These are phyloP conservation scores for Fusarium duplospermum DNA, from an alignment of 2,329 filamentous ascomycete genomes.

Conservation along the genomic window DNA sequence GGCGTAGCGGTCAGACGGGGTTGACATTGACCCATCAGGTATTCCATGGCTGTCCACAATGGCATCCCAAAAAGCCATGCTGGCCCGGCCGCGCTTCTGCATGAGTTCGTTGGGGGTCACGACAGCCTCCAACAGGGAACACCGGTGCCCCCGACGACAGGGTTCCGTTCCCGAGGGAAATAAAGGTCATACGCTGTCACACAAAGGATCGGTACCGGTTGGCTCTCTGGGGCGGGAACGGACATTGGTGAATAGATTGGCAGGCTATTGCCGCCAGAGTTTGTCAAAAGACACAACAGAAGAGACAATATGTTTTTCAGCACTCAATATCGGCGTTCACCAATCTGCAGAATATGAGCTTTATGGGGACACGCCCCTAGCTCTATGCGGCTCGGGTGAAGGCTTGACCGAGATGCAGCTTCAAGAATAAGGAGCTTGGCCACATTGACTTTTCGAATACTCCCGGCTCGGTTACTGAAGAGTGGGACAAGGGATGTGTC, in stretches of 20 bases:
- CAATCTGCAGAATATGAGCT: background rate
- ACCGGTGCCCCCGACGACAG: constrained; percentile 9
- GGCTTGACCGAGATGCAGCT: constrained; percentile 19
- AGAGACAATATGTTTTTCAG: constrained; percentile 3
- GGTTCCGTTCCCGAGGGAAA: constrained; percentile 22
- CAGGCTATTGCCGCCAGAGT: constrained; percentile 9
- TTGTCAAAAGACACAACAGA: constrained; percentile 8
- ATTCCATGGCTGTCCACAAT: background rate
- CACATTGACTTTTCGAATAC: background rate
- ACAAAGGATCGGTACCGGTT: constrained; percentile 5
- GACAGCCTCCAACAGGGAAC: constrained; percentile 12
- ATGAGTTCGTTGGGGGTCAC: constrained; percentile 8
- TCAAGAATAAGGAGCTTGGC: constrained; percentile 1
- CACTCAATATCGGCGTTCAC: background rate
- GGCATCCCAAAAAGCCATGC: constrained; percentile 1
- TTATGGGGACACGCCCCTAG: background rate
- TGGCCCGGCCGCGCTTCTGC: constrained; percentile 3
- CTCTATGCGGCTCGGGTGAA: constrained; percentile 11
- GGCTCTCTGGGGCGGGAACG: constrained; percentile 10
- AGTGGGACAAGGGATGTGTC: constrained; percentile 12
- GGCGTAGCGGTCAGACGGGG: background rate
- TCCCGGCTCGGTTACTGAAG: constrained; percentile 9
- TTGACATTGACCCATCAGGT: background rate
- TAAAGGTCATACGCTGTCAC: constrained; percentile 14
- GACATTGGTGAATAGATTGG: constrained; percentile 21